phyloP scores from a whole-genome alignment of 2,329 filamentous ascomycete species.

The Colletotrichum sublineola region DNA sequence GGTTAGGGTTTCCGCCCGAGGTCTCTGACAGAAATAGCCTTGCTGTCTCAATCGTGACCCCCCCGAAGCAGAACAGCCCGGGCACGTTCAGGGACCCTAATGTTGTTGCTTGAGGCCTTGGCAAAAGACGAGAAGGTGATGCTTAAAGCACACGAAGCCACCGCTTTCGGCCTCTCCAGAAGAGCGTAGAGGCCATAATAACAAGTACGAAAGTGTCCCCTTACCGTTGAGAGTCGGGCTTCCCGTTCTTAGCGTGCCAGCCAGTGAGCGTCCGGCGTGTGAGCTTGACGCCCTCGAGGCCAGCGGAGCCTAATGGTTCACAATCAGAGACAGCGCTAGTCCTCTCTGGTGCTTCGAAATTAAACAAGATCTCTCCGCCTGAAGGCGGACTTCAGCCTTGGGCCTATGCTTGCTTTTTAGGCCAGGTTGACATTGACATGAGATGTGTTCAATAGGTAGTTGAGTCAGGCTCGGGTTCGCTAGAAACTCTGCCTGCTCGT shows the following conservation, averaged over 20 bases:
- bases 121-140: neutral
- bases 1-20: neutral
- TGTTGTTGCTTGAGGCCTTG: neutral
- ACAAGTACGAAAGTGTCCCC: neutral
- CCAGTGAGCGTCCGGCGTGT: slow-evolving; percentile 30
- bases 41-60: neutral
- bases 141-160: neutral
- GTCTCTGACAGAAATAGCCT: neutral
- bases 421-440: slow-evolving; percentile 13
- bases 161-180: slow-evolving; percentile 5
- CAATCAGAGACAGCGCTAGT: slow-evolving; percentile 15
- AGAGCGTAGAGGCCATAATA: neutral
- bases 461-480: neutral
- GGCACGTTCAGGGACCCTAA: neutral
- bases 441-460: neutral
- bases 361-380: slow-evolving; percentile 18
- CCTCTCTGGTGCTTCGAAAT: slow-evolving; percentile 12
- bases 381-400: slow-evolving; percentile 30
- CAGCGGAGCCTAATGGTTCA: neutral
- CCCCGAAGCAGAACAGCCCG: neutral
- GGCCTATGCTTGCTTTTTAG: slow-evolving; percentile 20
- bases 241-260: slow-evolving; percentile 22
- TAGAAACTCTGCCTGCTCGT: neutral
- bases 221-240: slow-evolving; percentile 29
- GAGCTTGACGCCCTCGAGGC: slow-evolving; percentile 8